Percentiles rank a stretch among this genome's conserved stretches.
Evolutionary conservation across 805 yeast species (phyloP).

Genomic region (Ogataea kodamae): DNA sequence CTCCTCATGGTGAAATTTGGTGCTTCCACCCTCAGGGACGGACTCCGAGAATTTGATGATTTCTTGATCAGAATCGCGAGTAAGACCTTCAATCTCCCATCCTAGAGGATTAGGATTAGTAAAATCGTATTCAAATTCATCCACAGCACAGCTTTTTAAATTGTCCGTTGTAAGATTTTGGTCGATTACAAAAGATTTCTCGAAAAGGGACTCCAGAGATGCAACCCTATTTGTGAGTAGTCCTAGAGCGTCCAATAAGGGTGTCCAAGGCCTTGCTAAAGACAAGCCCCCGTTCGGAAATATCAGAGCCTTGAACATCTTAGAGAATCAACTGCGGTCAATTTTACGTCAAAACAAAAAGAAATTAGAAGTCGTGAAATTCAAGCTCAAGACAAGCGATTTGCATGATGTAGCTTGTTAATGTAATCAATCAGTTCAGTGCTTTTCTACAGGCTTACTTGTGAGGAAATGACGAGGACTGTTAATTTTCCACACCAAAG

Average conservation of each 20-base stretch:
- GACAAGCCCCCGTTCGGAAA: constrained; percentile 6
- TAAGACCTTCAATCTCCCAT: constrained; percentile 27
- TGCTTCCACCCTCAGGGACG: constrained; percentile 2
- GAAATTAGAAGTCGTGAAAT: no score
- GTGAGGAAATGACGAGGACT: no score
- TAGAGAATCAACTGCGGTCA: neutral
- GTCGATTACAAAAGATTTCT: constrained; percentile 6
- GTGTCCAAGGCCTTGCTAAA: constrained; percentile 1
- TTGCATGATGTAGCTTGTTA: no score
- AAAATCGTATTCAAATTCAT: constrained; percentile 31
- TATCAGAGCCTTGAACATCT: constrained; percentile 3
- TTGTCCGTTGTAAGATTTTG: constrained; percentile 1
- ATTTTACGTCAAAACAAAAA: constrained; percentile 1
- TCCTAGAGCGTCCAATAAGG: constrained; percentile 1
- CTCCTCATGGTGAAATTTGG: constrained; percentile 6
- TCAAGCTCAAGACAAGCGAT: no score
- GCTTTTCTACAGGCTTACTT: no score
- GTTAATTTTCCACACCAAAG: no score
- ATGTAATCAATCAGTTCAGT: no score
- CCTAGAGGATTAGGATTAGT: constrained; percentile 27
- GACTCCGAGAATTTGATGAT: constrained; percentile 1
- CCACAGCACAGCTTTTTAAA: constrained; percentile 29
- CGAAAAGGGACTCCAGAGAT: constrained; percentile 2
- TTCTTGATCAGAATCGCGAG: neutral
- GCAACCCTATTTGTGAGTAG: constrained; percentile 1